These are phyloP conservation scores for Erysimum cheiranthoides DNA, from an alignment of 345 rosid genomes.

Conservation along the genomic window DNA sequence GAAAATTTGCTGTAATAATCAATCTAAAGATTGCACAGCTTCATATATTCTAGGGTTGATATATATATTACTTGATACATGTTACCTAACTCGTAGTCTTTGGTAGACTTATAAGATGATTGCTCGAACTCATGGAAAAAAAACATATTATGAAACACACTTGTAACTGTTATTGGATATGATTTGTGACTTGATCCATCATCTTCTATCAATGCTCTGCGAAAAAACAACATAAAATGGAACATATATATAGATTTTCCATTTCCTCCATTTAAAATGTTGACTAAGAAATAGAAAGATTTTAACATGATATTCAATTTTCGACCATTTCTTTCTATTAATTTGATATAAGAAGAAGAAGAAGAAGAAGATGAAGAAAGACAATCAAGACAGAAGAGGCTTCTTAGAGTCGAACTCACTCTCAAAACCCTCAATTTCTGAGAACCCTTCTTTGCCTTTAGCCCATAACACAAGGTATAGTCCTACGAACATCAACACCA, in stretches of 20 bases:
- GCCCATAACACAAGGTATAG: slow-evolving; percentile 91
- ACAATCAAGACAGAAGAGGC: slow-evolving; percentile 68
- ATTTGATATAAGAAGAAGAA: neutral
- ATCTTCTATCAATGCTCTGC: slow-evolving; percentile 34
- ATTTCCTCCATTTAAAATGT: slow-evolving; percentile 10
- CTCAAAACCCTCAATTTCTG: slow-evolving; percentile 39
- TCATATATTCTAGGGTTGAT: neutral
- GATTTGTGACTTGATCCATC: slow-evolving; percentile 28
- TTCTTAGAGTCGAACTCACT: slow-evolving; percentile 61
- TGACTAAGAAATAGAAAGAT: slow-evolving; percentile 3
- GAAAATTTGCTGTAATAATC: no score
- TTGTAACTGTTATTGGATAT: slow-evolving; percentile 10
- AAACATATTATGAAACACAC: neutral
- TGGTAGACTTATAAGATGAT: neutral
- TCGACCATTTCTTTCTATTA: neutral
- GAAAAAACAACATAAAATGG: neutral
- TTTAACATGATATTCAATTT: neutral
- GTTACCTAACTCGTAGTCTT: neutral
- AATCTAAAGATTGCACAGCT: no score
- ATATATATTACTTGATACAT: neutral
- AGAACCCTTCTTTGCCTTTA: slow-evolving; percentile 73
- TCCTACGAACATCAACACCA: slow-evolving; percentile 82
- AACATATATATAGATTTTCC: neutral
- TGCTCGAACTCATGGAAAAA: slow-evolving; percentile 6
- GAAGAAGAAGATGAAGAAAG: neutral